phyloP scores from a whole-genome alignment of 345 rosid species.

The Eucalyptus shirleyi region DNA sequence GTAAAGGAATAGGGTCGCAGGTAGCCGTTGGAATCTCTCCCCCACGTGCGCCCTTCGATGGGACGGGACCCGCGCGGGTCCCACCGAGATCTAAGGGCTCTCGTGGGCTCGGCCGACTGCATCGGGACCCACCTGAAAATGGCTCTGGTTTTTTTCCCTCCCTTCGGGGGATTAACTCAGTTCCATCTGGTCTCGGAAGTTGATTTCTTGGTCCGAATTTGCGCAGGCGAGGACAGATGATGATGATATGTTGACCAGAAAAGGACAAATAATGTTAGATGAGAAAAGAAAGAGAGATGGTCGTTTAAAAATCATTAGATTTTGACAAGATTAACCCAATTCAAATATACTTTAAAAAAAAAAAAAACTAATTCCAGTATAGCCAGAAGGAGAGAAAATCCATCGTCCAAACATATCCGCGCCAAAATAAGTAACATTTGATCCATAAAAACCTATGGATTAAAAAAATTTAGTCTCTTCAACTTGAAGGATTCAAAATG shows the following conservation, averaged over 20 bases:
- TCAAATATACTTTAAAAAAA: too few species aligned
- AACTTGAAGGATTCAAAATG: not conserved
- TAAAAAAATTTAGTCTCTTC: not conserved
- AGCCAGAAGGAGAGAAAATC: not conserved
- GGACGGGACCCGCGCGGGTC: not conserved
- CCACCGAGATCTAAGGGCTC: not conserved
- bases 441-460: not conserved
- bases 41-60: not conserved
- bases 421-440: not conserved
- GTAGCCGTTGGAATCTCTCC: slow-evolving; percentile 25
- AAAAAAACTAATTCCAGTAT: not conserved
- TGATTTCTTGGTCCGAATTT: not conserved
- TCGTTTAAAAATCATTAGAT: not conserved
- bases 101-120: not conserved
- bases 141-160: not conserved
- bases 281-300: not conserved
- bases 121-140: not conserved
- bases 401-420: not conserved
- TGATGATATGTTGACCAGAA: not conserved
- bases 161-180: not conserved
- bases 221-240: not conserved
- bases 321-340: not conserved
- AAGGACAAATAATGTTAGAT: not conserved
- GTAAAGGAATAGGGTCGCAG: not conserved
- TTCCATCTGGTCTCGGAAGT: not conserved